phyloP scores from a whole-genome alignment of 257 asterid species.

The Euphrasia confusa region DNA sequence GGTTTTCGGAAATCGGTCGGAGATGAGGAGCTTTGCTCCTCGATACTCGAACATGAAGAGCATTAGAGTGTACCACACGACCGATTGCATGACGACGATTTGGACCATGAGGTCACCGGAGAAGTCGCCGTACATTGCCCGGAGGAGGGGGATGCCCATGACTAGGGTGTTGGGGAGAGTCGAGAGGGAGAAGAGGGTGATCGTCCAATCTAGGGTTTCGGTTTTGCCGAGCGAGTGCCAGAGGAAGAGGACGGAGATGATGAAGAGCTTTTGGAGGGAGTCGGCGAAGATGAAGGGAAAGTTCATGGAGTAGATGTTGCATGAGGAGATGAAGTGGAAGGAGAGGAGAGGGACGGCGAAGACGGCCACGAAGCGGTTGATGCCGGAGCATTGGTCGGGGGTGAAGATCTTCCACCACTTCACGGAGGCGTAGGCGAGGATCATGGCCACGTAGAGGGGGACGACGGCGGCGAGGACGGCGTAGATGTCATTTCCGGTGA shows the following conservation, averaged over 20 bases:
- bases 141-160: constrained; percentile 82
- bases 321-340: constrained; percentile 84
- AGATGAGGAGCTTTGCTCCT: constrained; percentile 33
- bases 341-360: constrained; percentile 86
- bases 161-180: constrained; percentile 89
- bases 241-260: constrained; percentile 51
- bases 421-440: too few species aligned
- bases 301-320: constrained; percentile 74
- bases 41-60: constrained; percentile 57
- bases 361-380: constrained; percentile 87
- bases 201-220: constrained; percentile 73
- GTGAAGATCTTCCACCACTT: too few species aligned
- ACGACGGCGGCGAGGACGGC: constrained; percentile 72
- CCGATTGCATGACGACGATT: constrained; percentile 84
- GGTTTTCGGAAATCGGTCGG: constrained; percentile 80
- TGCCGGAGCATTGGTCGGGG: constrained; percentile 12
- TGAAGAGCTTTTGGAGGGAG: constrained; percentile 68
- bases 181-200: constrained; percentile 76
- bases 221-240: constrained; percentile 62
- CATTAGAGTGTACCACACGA: constrained; percentile 85
- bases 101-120: constrained; percentile 90
- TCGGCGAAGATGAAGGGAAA: constrained; percentile 88
- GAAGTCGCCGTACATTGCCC: constrained; percentile 92
- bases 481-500: constrained; percentile 73
- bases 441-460: too few species aligned